Base-by-base conservation (phyloP, 495 filamentous ascomycete species). In the Bryoglossum gracile region DNA sequence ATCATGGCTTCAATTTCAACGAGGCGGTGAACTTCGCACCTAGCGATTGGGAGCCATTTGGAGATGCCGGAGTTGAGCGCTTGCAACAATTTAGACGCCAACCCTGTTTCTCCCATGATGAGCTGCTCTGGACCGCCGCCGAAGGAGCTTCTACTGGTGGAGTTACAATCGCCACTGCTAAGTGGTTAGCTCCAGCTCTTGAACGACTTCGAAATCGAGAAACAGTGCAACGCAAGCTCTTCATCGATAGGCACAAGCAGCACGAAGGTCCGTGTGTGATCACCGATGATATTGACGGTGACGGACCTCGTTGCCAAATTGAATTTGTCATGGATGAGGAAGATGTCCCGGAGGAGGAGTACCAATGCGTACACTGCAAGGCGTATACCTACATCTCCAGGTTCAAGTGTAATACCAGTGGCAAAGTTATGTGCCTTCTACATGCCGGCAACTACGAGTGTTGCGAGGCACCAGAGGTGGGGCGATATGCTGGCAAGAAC, bases 11-110 rank as follows among this genome's bases (percentile, higher is more conserved):
- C 74, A 99, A 99, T 61, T 95, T 97, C 69, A 99, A 99, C 51
- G 92, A 99, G 62, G 92, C 92, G 1, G 92, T 99, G 49, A 99
- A 99, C 62, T 97, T 99, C 65, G 94, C 92, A 2, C 92, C 92
- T 9, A 70, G 69, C n/a, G 92, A 97, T 61, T 99, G 92, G 92
- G 92, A 97, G 61, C 90, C 88, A 0, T 92, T 80, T 68, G 92
- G 92, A 4, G 85, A 91, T 51, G 72, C 78, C 33, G 90, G 91
- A 16, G 89, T 96, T 3, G 80, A 89, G 56, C 77, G 91, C 43
- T 74, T 97, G 22, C 86, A 92, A 57, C 78, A 78, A 17, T 98
- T 95, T 66, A 81, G 92, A 49, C 78, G 89, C 32, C 88, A 94
- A 54, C 89, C 92, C 0, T 95, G 91, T 62, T 98, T 98, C 63